phyloP scores from a whole-genome alignment of 176 grass and related monocot genomes.

The Oryza australiensis region DNA sequence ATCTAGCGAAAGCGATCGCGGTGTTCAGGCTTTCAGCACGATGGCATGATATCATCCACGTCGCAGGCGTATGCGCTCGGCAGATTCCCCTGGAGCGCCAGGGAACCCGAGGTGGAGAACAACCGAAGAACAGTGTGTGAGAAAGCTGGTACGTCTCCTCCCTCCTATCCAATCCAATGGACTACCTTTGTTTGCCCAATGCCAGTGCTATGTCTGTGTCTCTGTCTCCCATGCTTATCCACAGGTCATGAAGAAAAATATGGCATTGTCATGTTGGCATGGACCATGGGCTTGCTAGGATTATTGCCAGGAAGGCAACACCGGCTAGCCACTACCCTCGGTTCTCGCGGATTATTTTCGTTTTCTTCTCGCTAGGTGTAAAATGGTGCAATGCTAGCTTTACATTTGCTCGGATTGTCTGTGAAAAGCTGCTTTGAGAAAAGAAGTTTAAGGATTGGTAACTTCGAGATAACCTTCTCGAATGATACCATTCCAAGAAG shows the following conservation, averaged over 20 bases:
- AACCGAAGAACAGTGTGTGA: background rate
- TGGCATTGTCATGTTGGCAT: background rate
- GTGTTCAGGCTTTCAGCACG: background rate
- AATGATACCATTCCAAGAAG: background rate
- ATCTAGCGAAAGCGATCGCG: background rate
- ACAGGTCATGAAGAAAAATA: background rate
- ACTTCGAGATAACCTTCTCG: background rate
- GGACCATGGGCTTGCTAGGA: background rate
- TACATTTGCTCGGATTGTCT: background rate
- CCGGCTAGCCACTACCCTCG: background rate
- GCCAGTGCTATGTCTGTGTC: background rate
- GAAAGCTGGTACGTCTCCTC: background rate
- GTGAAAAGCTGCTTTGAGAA: slow-evolving; percentile 16
- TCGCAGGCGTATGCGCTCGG: background rate
- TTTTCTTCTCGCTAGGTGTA: background rate
- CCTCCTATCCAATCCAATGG: background rate
- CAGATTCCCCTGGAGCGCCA: background rate
- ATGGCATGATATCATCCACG: background rate
- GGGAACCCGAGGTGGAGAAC: background rate
- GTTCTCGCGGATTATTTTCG: background rate
- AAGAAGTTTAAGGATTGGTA: background rate
- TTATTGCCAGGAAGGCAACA: background rate
- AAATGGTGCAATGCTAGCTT: background rate
- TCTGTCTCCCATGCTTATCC: background rate
- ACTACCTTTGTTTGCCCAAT: background rate